Evolutionary conservation across 139 green algal genomes (phyloP).

Genomic region (Micractinium sp.): DNA sequence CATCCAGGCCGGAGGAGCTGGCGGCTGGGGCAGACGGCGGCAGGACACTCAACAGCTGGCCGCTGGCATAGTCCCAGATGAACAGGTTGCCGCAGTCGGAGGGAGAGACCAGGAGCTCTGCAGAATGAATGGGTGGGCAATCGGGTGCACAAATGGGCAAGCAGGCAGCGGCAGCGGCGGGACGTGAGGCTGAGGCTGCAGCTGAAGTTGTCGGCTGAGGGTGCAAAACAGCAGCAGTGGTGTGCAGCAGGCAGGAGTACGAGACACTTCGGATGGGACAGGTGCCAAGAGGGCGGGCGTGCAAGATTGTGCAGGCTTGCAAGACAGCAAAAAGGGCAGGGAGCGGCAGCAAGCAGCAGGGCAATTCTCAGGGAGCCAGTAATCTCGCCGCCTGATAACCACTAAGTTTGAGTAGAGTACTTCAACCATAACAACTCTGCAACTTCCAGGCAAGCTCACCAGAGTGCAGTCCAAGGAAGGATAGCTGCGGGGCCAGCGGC

Average conservation of each 20-base stretch:
- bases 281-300: too few species aligned
- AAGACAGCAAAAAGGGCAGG: too few species aligned
- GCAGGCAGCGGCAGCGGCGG: background rate
- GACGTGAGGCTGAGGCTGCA: too few species aligned
- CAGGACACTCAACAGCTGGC: slow-evolving; percentile 44
- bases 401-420: background rate
- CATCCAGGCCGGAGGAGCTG: background rate
- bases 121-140: background rate
- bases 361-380: too few species aligned
- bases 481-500: slow-evolving; percentile 17
- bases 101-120: slow-evolving; percentile 62
- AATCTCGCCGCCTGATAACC: background rate
- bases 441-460: background rate
- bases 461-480: slow-evolving; percentile 18
- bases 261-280: too few species aligned
- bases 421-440: background rate
- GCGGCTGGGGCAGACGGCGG: background rate
- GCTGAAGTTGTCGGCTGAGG: too few species aligned
- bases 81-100: slow-evolving; percentile 75
- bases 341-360: too few species aligned
- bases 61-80: slow-evolving; percentile 66
- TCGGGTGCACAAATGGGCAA: too few species aligned
- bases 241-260: too few species aligned
- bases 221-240: too few species aligned
- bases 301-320: too few species aligned